phyloP scores from a whole-genome alignment of 495 filamentous ascomycete species.

The Podospora australis region DNA sequence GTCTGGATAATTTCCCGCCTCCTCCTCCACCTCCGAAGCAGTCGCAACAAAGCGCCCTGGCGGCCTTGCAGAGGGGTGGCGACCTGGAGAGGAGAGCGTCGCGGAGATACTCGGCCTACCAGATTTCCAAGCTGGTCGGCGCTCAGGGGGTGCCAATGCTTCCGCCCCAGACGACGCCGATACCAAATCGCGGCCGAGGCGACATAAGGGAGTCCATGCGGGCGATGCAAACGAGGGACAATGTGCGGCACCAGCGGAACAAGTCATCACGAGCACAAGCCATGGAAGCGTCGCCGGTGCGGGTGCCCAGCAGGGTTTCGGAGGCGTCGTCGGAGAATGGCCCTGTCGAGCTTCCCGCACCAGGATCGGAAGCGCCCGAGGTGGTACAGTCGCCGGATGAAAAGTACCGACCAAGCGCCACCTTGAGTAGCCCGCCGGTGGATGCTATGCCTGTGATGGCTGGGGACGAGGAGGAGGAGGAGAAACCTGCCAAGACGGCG shows the following conservation, averaged over 20 bases:
- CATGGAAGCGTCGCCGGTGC: slow-evolving; percentile 52
- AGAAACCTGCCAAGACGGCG: slow-evolving; percentile 16
- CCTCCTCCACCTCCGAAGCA: slow-evolving; percentile 70
- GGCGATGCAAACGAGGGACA: slow-evolving; percentile 76
- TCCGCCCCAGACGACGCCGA: slow-evolving; percentile 75
- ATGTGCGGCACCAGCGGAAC: slow-evolving; percentile 55
- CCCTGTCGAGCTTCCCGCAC: slow-evolving; percentile 30
- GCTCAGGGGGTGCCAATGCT: slow-evolving; percentile 78
- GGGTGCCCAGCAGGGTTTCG: slow-evolving; percentile 58
- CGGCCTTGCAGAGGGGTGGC: slow-evolving; percentile 81
- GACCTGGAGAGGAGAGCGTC: slow-evolving; percentile 92
- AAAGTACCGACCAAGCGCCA: slow-evolving; percentile 47
- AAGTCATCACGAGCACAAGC: slow-evolving; percentile 31
- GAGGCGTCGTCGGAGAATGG: slow-evolving; percentile 50
- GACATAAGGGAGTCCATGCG: slow-evolving; percentile 89
- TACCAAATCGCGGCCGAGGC: slow-evolving; percentile 74
- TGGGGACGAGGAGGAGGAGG: slow-evolving; percentile 27
- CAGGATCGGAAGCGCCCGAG: slow-evolving; percentile 38
- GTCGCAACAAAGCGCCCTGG: slow-evolving; percentile 83
- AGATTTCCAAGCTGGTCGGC: slow-evolving; percentile 88
- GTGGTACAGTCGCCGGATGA: slow-evolving; percentile 56
- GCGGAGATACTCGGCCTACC: slow-evolving; percentile 87
- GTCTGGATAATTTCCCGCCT: slow-evolving; percentile 54
- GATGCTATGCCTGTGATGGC: slow-evolving; percentile 30
- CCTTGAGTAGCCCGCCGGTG: slow-evolving; percentile 43